Evolutionary conservation across 1,139 yeast genomes (phyloP), one percentile per base, ranked within the genome.

Genomic region (Suhomyces guaymorum): DNA sequence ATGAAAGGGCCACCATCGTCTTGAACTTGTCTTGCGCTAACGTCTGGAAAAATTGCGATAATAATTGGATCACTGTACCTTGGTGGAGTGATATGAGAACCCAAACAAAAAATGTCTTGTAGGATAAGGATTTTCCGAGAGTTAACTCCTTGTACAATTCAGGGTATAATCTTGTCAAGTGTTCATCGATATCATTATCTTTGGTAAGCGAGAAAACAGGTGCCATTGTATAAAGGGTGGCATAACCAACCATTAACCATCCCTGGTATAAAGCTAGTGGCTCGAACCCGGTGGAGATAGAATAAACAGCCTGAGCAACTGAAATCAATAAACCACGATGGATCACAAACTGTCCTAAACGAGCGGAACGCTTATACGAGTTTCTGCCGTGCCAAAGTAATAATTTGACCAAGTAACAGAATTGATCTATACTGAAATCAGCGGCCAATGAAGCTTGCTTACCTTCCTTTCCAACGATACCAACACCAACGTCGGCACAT

Each of bases 381-480:
- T 94, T 94, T 55, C 99, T 77, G 7, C 99, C 99, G 57, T 94
- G 99, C 99, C 98, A 94, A 32, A 94, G 73, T 32, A 94, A 65
- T 37, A 94, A 71, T 51, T 88, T 88, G 28, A 95, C 85, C 43
- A 94, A 63, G 57, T 87, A 88, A 53, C 95, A 87, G 57, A 94
- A 94, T 60, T 90, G 96, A 26, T 89, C 84, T 36, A 94, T 80
- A 23, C 96, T 87, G 59, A 90, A 94, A 61, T 94, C 99, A 0
- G 98, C 98, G 3, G 97, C 96, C 36, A 94, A 67, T 1, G 97
- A 88, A 0, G 98, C 98, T 58, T 94, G 99, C 48, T 83, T 83
- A 18, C 99, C 99, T 60, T 94, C 99, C 57, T 94, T 94, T 26
- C 99, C 99, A 16, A 92, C 98, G 48, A 94, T 92, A 36, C 99